A percentile compares a stretch with the other conserved stretches of the same genome.
phyloP scores from a whole-genome alignment of 1,284 basidiomycete genomes.

The Volvariella surrecta region DNA sequence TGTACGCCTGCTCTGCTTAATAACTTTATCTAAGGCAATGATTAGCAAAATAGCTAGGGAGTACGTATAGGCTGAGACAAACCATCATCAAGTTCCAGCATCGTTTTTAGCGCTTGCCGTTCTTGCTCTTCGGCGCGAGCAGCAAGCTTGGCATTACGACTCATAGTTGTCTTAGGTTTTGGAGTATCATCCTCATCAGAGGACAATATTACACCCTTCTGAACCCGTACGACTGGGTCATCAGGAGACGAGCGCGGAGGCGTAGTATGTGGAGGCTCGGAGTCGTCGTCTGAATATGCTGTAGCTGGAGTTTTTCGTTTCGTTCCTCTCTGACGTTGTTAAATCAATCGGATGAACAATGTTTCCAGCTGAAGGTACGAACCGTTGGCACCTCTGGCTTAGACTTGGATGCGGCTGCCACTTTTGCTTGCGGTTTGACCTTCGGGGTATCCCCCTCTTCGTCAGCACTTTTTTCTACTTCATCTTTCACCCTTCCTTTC shows the following conservation, averaged over 20 bases:
- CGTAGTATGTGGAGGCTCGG: background rate
- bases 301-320: constrained; percentile 41
- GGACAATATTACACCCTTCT: constrained; percentile 42
- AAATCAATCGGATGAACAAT: background rate
- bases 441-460: constrained; percentile 21
- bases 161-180: constrained; percentile 10
- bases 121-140: constrained; percentile 37
- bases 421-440: constrained; percentile 14
- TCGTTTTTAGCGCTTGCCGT: constrained; percentile 30
- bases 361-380: background rate
- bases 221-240: constrained; percentile 21
- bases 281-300: constrained; percentile 23
- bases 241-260: constrained; percentile 5
- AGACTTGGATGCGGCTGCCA: constrained; percentile 9
- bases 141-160: constrained; percentile 14
- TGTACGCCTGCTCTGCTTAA: no score
- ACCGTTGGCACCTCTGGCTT: constrained; percentile 10
- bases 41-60: background rate
- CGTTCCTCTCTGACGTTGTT: constrained; percentile 35
- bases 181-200: constrained; percentile 44
- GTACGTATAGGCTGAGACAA: constrained; percentile 9
- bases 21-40: constrained; percentile 30
- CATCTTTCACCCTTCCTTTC: constrained; percentile 16
- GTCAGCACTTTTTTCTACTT: constrained; percentile 40
- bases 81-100: constrained; percentile 78